A percentile compares a stretch with the other conserved stretches of the same genome.
These are phyloP conservation scores for Rossbeevera mucosa DNA, from an alignment of 768 basidiomycete species.

Conservation along the genomic window DNA sequence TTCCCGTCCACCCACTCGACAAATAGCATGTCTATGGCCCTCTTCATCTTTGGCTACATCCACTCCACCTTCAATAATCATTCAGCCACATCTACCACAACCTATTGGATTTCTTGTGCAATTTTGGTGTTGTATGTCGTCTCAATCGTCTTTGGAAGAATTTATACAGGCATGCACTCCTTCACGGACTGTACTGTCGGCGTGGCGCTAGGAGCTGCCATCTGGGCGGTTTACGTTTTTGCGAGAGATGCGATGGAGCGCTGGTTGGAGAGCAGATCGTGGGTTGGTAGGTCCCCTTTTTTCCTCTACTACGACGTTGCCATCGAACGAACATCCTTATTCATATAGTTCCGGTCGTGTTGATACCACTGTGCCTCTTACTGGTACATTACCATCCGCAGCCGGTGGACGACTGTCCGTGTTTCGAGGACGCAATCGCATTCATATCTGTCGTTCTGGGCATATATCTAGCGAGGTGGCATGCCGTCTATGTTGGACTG, in stretches of 20 bases:
- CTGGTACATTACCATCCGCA: constrained; percentile 88
- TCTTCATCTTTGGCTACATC: constrained; percentile 65
- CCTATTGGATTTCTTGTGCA: constrained; percentile 40
- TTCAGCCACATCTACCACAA: constrained; percentile 40
- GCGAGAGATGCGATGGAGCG: constrained; percentile 38
- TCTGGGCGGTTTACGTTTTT: constrained; percentile 50
- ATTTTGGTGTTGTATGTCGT: constrained; percentile 55
- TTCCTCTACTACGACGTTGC: constrained; percentile 16
- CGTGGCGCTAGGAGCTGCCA: constrained; percentile 54
- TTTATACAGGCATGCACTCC: constrained; percentile 88
- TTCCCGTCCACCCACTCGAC: constrained; percentile 96
- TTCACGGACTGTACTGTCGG: constrained; percentile 72
- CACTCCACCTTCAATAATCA: constrained; percentile 43
- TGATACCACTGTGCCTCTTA: constrained; percentile 61
- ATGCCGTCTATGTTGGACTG: constrained; percentile 39
- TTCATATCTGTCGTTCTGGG: constrained; percentile 84
- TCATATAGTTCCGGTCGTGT: constrained; percentile 49
- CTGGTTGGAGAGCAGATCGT: constrained; percentile 37
- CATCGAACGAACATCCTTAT: constrained; percentile 7
- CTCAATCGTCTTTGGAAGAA: constrained; percentile 72
- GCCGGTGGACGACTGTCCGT: constrained; percentile 95
- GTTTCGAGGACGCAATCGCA: constrained; percentile 96
- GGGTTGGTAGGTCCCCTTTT: constrained; percentile 27
- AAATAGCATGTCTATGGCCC: constrained; percentile 83
- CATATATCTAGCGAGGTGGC: constrained; percentile 66